Conservation (phyloP, 2,329 filamentous ascomycete genomes). For the Ophiostoma himal-ulmi region DNA sequence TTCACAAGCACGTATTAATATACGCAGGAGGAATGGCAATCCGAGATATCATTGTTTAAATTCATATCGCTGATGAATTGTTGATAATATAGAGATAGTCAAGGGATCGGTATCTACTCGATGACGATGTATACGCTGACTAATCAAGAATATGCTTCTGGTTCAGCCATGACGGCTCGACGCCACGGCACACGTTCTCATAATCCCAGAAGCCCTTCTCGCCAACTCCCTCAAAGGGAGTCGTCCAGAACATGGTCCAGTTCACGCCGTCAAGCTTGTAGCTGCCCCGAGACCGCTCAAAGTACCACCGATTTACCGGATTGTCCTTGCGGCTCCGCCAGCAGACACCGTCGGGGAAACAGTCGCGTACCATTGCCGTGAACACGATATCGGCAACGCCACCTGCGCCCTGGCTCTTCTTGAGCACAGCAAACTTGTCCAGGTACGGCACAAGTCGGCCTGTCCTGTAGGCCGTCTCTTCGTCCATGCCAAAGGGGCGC, state of each 20-base stretch:
- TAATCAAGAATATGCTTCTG: conserved; percentile 54
- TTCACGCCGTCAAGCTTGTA: conserved; percentile 75
- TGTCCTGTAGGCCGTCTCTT: conserved; percentile 49
- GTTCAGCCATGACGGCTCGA: conserved; percentile 60
- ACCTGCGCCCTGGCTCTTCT: conserved; percentile 78
- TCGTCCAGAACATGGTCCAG: conserved; percentile 99
- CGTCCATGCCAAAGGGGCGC: conserved; percentile 51
- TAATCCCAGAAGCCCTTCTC: conserved; percentile 59
- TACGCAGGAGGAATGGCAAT: not conserved
- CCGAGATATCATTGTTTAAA: not conserved
- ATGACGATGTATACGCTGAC: not conserved
- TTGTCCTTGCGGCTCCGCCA: conserved; percentile 89
- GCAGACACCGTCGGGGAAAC: conserved; percentile 82
- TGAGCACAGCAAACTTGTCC: conserved; percentile 94
- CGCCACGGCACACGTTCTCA: conserved; percentile 63
- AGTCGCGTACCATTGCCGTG: conserved; percentile 85
- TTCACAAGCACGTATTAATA: not conserved
- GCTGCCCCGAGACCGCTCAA: conserved; percentile 78
- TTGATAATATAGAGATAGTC: not conserved
- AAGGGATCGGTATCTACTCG: no score
- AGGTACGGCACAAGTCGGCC: conserved; percentile 80
- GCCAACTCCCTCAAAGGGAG: conserved; percentile 54
- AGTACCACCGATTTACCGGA: conserved; percentile 99
- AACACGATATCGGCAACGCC: conserved; percentile 96
- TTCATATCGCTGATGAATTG: not conserved